Evolutionary conservation across 345 rosid genomes (phyloP), one percentile per base, ranked within the genome.

Genomic region (Pistacia integerrima): DNA sequence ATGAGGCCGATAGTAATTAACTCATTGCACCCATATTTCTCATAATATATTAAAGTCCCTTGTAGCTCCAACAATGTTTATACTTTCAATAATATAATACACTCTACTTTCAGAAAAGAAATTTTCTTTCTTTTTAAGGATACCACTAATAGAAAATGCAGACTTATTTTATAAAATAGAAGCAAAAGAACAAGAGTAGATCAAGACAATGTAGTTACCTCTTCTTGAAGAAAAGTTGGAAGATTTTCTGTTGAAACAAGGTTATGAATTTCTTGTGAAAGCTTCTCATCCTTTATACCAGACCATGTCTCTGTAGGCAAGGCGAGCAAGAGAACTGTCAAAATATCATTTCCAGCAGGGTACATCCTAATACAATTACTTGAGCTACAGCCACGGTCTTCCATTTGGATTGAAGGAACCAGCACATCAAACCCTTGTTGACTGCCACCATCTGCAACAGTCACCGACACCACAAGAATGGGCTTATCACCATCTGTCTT

Each of bases 141-240:
- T 41, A 63, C 60, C 30, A 20, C 20, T 36, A 36, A 64, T 4
- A 52, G 35, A 52, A 41, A 74, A 55, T 35, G 10, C 18, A 36
- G 17, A n/a, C 46, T 41, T 1, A 8, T 10, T n/a, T 20, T 13
- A 25, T 8, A n/a, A 12, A 63, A 63, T 11, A 48, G 28, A 28
- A 59, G 68, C 54, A 60, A 17, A 72, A 30, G 70, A 48, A 13
- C 18, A 56, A 57, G 28, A 64, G 14, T 16, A 70, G 57, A 78
- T n/a, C 70, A 57, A 4, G 14, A 35, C 12, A 41, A 41, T 41
- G 8, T 41, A 41, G 46, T 73, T 86, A 93, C 99, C 97, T 96
- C 97, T 75, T 96, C 97, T 82, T 86, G 97, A 84, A 93, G 97
- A 85, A 93, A 71, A 74, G 79, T 70, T 14, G 97, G 98, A 79